phyloP scores from a whole-genome alignment of 1,139 yeast species.

The Yueomyces sp. region DNA sequence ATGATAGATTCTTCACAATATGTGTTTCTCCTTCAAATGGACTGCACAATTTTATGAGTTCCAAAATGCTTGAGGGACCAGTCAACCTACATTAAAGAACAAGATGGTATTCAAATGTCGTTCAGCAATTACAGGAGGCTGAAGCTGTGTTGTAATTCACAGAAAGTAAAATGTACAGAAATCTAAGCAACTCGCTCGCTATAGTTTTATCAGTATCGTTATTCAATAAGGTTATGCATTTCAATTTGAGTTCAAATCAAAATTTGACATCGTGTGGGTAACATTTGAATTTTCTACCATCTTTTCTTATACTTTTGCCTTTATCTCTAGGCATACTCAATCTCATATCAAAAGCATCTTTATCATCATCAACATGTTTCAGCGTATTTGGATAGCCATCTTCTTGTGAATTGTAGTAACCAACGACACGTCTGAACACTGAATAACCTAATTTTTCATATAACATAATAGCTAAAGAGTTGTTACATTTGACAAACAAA shows the following conservation, averaged over 20 bases:
- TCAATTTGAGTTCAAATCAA: conserved; percentile 4
- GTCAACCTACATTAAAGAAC: no score
- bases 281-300: conserved; percentile 48
- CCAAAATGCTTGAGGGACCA: no score
- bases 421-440: conserved; percentile 78
- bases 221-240: no score
- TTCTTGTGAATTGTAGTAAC: conserved; percentile 48
- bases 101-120: no score
- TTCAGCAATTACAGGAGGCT: no score
- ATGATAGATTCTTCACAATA: no score
- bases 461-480: conserved; percentile 62
- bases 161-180: no score
- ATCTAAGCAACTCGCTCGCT: no score
- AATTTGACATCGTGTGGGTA: conserved; percentile 44
- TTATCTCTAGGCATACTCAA: conserved; percentile 34
- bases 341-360: conserved; percentile 87
- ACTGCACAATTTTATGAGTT: no score
- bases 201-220: no score
- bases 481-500: conserved; percentile 80
- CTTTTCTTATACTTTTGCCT: conserved; percentile 35
- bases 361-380: conserved; percentile 41
- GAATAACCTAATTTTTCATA: conserved; percentile 81
- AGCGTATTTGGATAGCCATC: conserved; percentile 29
- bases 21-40: no score
- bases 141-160: no score